These are phyloP conservation scores for Amanita polypyramis DNA, from an alignment of 768 basidiomycete genomes.

Conservation along the genomic window DNA sequence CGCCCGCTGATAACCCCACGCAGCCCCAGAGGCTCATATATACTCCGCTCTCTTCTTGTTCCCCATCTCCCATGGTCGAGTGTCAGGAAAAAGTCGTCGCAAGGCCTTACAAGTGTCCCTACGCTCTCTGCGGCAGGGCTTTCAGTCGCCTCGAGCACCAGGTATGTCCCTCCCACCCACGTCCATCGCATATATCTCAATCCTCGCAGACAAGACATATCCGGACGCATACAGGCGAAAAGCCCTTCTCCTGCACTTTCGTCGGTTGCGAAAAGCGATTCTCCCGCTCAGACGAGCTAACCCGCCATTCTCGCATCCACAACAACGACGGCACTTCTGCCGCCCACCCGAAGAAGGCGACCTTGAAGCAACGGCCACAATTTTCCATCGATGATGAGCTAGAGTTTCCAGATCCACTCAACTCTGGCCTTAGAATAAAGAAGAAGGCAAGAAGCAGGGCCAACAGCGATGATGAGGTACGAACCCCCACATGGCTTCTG, in stretches of 20 bases:
- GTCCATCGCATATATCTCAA: constrained; percentile 7
- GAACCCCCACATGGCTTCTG: constrained; percentile 17
- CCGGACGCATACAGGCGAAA: constrained; percentile 97
- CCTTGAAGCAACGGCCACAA: constrained; percentile 9
- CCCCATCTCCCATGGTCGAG: constrained; percentile 1
- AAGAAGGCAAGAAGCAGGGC: constrained; percentile 74
- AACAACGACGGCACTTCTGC: constrained; percentile 39
- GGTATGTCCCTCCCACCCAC: constrained; percentile 29
- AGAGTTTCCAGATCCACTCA: constrained; percentile 2
- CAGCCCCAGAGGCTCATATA: constrained; percentile 1
- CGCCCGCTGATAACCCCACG: neutral
- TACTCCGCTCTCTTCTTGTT: constrained; percentile 6
- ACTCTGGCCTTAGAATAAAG: constrained; percentile 34
- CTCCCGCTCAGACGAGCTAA: constrained; percentile 96
- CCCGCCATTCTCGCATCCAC: constrained; percentile 92
- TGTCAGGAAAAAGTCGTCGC: constrained; percentile 24
- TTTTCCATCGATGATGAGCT: constrained; percentile 13
- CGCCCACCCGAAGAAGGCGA: constrained; percentile 16
- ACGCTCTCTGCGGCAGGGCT: constrained; percentile 82
- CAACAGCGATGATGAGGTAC: constrained; percentile 78
- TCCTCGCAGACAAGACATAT: constrained; percentile 83
- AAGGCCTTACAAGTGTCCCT: constrained; percentile 95
- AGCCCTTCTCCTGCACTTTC: constrained; percentile 88
- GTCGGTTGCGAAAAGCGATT: constrained; percentile 97
- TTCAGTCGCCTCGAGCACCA: constrained; percentile 96